Base-by-base conservation (phyloP, 2,329 filamentous ascomycete genomes). In the Trichoderma atroviride region DNA sequence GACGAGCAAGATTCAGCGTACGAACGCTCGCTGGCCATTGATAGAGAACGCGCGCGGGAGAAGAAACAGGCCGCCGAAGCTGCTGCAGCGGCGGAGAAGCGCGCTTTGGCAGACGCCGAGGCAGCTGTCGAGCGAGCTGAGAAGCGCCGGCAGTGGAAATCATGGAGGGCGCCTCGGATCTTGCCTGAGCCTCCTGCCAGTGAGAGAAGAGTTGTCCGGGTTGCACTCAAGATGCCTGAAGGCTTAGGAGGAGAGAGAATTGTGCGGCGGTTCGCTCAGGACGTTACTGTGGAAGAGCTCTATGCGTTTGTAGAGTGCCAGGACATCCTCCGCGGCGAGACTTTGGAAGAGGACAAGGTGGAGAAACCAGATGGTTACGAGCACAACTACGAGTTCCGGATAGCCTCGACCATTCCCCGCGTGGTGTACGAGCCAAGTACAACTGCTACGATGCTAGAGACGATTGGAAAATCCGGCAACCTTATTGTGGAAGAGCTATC, bases 261-360 rank as follows among this genome's bases (percentile, higher is more conserved):
- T 2, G 87, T 97, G 68, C 87, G 95, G 53, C 88, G 87, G 61
- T 98, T 99, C 78, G 79, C 84, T 0, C 83, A 86, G 1, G 83
- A 88, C n/a, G 88, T 92, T 0, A 85, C 87, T 2, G 83, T 98
- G 47, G 95, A 98, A 77, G 94, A 97, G 75, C 82, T 99, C 6
- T 98, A 98, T 79, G 96, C 95, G 0, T 97, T 97, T 81, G 94
- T 98, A 2, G 96, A 99, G 77, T 98, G 95, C 81, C 91, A 94
- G 77, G 89, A 93, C 64, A 74, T 91, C 6, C 74, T 94, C 3
- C 79, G 86, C 43, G 79, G 81, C 2, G 79, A 76, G 27, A 79
- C 78, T 22, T 73, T 71, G 16, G 75, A 70, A 37, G 73, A 72
- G 60, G 72, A 73, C 43, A 80, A 88, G 74, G 93, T 93, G 0